Evolutionary conservation across 2,329 filamentous ascomycete genomes (phyloP), one percentile per base, ranked within the genome.

Genomic region (Sporothrix luriei): DNA sequence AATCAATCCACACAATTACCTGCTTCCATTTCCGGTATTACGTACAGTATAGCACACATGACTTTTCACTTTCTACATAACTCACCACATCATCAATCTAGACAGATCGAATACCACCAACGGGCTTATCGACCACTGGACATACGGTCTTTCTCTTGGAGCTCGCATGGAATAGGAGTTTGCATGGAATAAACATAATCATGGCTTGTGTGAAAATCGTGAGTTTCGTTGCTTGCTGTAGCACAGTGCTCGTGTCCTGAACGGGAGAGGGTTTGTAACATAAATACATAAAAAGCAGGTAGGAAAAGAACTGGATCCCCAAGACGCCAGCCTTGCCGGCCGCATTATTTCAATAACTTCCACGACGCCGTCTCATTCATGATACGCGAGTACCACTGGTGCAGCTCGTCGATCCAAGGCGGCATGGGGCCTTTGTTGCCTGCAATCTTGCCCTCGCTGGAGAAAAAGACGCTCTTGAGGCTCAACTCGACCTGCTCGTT

Each of bases 401-500:
- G 78, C 24, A 79, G 71, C 68, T 74, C 71, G 64, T 78, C 77
- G 54, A 79, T 77, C 78, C 78, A 80, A 2, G 72, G 72, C 1
- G 80, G 79, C 73, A 79, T 77, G 2, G 77, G 73, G 0, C 76
- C 78, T 66, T 78, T 76, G 52, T 74, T 75, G 0, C 80, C 80
- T 3, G 77, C 73, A 4, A 80, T 57, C 67, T 75, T 79, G 55
- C 76, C 76, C 69, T 77, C 72, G 74, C 82, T 83, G n/a, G 75
- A 76, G 75, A 91, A 83, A 84, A 91, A 74, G 81, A 82, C 79
- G 76, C 86, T 89, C 83, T 90, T 91, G 68, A 92, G 79, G 2
- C 83, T 81, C 73, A 91, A 85, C 77, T 90, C 88, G 2, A 85
- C 89, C 71, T 88, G 84, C 14, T 83, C 84, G 46, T 84, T 80